Evolutionary conservation across 495 filamentous ascomycete species (phyloP).

Genomic region (Aspergillus ostianus): DNA sequence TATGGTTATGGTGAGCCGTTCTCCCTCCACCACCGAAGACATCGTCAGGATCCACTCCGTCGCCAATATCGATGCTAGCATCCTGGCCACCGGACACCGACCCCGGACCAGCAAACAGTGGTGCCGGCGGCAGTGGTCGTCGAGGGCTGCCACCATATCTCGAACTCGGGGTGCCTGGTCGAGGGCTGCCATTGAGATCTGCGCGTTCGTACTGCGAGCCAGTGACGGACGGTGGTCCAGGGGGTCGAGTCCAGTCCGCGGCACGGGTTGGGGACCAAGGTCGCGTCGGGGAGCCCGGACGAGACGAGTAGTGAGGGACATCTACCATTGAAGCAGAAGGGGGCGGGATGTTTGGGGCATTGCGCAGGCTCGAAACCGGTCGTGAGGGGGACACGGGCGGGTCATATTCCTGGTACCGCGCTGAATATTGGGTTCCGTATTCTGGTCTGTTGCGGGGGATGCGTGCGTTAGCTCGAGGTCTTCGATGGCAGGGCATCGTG

Average conservation of each 20-base stretch:
- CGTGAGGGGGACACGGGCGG: constrained; percentile 42
- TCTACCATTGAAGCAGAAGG: constrained; percentile 45
- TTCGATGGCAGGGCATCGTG: constrained; percentile 3
- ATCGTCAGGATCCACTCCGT: constrained; percentile 68
- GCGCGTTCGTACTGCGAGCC: constrained; percentile 75
- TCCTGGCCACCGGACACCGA: constrained; percentile 30
- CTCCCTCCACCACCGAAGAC: constrained; percentile 68
- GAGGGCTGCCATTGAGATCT: constrained; percentile 83
- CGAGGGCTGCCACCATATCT: constrained; percentile 82
- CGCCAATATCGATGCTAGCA: constrained; percentile 47
- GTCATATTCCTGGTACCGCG: constrained; percentile 33
- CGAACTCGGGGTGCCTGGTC: constrained; percentile 87
- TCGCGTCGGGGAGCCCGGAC: constrained; percentile 57
- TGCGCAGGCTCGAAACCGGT: constrained; percentile 54
- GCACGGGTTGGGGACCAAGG: constrained; percentile 74
- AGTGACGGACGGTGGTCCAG: constrained; percentile 53
- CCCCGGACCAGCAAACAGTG: constrained; percentile 64
- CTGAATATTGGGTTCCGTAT: constrained; percentile 22
- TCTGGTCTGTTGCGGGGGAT: constrained; percentile 22
- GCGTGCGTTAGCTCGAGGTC: constrained; percentile 27
- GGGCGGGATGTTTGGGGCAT: constrained; percentile 55
- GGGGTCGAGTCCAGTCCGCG: constrained; percentile 66
- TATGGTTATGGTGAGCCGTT: constrained; percentile 37
- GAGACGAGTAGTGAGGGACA: constrained; percentile 48
- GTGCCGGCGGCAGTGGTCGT: constrained; percentile 86